Percentiles rank a stretch among this genome's conserved stretches.
Conservation (phyloP, 306 rosid species). For the Adenanthera pavonina region DNA sequence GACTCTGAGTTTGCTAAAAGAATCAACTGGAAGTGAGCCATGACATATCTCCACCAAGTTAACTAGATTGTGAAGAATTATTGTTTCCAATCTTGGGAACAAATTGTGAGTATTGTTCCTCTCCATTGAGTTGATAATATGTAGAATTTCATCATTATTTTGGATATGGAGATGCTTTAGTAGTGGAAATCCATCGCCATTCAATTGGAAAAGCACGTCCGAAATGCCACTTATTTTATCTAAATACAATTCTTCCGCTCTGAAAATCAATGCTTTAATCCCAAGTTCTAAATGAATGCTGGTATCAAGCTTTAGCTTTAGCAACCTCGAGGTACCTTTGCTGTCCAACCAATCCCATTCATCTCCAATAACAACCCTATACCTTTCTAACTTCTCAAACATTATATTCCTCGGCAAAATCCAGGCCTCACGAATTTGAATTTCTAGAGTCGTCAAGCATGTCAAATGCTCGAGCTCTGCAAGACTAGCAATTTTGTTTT, state of each 20-base stretch:
- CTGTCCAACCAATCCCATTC: not conserved
- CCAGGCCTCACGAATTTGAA: not conserved
- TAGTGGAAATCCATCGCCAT: not conserved
- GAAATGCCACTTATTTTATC: not conserved
- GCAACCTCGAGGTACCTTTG: not conserved
- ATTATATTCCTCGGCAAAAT: not conserved
- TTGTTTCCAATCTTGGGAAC: no score
- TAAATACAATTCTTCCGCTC: not conserved
- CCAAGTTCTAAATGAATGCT: not conserved
- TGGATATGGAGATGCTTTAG: not conserved
- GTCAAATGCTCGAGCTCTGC: not conserved
- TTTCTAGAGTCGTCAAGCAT: not conserved
- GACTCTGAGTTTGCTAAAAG: no score
- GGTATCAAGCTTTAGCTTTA: not conserved
- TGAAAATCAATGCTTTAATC: not conserved
- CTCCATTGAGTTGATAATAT: not conserved
- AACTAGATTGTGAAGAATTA: no score
- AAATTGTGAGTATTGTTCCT: no score
- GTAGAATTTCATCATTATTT: not conserved
- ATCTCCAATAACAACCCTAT: not conserved
- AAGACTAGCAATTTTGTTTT: not conserved
- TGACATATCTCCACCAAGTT: no score
- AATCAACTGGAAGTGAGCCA: no score
- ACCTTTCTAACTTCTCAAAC: not conserved
- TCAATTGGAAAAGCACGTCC: not conserved